phyloP scores from a whole-genome alignment of 495 filamentous ascomycete genomes.

The Collariella sp. region DNA sequence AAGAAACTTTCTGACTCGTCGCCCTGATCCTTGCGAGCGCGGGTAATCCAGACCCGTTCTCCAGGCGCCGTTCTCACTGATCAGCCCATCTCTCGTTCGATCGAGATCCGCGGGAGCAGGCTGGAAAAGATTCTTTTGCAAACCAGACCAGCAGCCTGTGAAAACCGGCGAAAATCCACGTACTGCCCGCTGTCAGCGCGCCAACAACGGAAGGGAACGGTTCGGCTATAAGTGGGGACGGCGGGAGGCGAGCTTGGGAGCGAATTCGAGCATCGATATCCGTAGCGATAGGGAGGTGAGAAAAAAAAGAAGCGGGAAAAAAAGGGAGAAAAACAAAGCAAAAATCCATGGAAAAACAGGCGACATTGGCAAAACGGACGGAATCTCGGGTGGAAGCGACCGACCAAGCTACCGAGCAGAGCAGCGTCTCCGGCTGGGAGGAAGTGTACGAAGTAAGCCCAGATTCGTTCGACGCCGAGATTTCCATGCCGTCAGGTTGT shows the following conservation, averaged over 20 bases:
- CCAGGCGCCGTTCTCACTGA: neutral
- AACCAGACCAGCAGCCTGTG: neutral
- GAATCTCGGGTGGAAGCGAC: slow-evolving; percentile 2
- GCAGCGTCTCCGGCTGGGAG: too few species aligned
- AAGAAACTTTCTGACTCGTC: neutral
- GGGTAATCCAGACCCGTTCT: neutral
- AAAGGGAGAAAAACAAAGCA: too few species aligned
- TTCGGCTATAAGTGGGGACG: neutral
- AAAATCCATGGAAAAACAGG: too few species aligned
- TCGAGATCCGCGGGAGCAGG: neutral
- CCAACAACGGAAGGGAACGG: neutral
- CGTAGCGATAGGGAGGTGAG: neutral
- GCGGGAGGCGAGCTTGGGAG: neutral
- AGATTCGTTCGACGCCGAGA: neutral
- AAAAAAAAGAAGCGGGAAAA: neutral
- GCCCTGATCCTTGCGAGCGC: slow-evolving; percentile 1
- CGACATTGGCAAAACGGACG: neutral
- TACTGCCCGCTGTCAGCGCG: neutral
- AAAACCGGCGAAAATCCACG: neutral
- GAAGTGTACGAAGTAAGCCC: too few species aligned
- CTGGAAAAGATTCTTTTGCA: slow-evolving; percentile 8
- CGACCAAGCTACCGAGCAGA: too few species aligned
- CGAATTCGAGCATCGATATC: neutral
- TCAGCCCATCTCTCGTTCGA: slow-evolving; percentile 16
- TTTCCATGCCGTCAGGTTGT: neutral